phyloP scores from a whole-genome alignment of 2,329 filamentous ascomycete genomes.

The Helicocarpus griseus region DNA sequence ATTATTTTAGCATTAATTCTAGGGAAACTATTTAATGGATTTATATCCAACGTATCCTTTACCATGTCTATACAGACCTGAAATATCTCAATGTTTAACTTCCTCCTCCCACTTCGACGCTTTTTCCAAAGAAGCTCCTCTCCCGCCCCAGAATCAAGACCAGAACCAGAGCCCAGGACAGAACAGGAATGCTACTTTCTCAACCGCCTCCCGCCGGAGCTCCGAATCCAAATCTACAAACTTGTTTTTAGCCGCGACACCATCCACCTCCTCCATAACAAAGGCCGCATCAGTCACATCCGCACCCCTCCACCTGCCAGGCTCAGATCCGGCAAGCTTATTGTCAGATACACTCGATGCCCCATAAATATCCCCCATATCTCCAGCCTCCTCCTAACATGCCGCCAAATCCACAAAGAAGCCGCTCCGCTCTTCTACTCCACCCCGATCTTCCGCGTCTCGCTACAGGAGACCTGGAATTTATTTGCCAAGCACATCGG shows the following conservation, averaged over 20 bases:
- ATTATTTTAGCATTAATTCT: neutral
- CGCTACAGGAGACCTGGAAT: neutral
- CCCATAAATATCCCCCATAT: neutral
- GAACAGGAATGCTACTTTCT: neutral
- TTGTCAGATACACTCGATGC: neutral
- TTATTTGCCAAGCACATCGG: neutral
- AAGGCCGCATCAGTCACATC: neutral
- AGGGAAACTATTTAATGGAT: no score
- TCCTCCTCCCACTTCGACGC: neutral
- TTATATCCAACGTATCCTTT: neutral
- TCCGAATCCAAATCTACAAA: conserved; percentile 2
- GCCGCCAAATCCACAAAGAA: conserved; percentile 1
- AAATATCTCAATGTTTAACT: neutral
- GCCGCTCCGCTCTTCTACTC: neutral
- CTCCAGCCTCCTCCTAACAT: conserved; percentile 1
- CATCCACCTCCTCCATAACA: conserved; percentile 1
- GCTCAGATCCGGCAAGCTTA: neutral
- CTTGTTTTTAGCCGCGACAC: neutral
- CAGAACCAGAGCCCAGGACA: neutral
- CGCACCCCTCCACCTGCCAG: neutral
- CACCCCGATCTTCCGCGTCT: neutral
- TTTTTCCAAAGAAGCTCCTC: neutral
- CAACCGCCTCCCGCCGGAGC: neutral
- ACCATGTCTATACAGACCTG: neutral
- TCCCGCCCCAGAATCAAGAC: neutral